phyloP scores from a whole-genome alignment of 2,329 filamentous ascomycete species.

The Sarocladium strictum region DNA sequence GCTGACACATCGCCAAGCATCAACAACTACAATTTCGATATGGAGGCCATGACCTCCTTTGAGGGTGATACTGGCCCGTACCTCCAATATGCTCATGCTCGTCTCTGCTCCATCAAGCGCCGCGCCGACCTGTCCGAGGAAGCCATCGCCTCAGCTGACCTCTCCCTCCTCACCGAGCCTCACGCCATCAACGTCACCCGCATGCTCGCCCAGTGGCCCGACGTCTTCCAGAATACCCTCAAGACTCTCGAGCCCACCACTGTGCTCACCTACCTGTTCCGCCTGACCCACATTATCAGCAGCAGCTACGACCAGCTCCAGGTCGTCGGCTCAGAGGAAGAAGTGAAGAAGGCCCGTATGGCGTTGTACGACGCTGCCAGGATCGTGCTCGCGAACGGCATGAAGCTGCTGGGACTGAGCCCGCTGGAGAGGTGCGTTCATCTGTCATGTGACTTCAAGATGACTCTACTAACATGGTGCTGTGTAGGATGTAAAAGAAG shows the following conservation, averaged over 20 bases:
- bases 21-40: conserved; percentile 68
- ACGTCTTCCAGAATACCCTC: conserved; percentile 76
- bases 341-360: conserved; percentile 61
- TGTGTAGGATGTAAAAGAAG: too few relatives aligned
- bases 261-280: conserved; percentile 62
- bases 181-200: conserved; percentile 71
- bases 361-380: conserved; percentile 72
- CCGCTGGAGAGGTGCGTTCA: conserved; percentile 72
- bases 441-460: too few relatives aligned
- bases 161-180: conserved; percentile 62
- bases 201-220: conserved; percentile 76
- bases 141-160: conserved; percentile 58
- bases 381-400: conserved; percentile 74
- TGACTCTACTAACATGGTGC: too few relatives aligned
- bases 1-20: conserved; percentile 30
- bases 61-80: conserved; percentile 83
- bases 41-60: conserved; percentile 76
- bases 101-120: conserved; percentile 59
- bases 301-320: conserved; percentile 77
- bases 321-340: conserved; percentile 72
- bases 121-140: conserved; percentile 46
- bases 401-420: conserved; percentile 71
- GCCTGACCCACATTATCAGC: conserved; percentile 77
- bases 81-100: conserved; percentile 76
- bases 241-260: conserved; percentile 72